These are phyloP conservation scores for Fomitopsis betulina DNA, from an alignment of 1,284 basidiomycete species.

Conservation along the genomic window DNA sequence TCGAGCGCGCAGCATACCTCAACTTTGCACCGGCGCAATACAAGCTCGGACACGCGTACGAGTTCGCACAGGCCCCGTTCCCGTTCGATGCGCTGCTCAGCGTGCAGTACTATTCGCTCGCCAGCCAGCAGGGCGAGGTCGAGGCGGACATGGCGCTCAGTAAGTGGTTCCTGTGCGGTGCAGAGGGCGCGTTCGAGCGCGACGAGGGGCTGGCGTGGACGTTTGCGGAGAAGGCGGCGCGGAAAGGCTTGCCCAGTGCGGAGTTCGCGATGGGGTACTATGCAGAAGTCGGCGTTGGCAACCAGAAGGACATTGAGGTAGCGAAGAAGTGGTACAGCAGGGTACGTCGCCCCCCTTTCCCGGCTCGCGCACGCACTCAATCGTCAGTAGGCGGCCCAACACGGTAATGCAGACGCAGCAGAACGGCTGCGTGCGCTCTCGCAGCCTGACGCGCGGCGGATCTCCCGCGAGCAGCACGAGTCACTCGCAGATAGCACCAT, in stretches of 20 bases:
- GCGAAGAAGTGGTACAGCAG: constrained; percentile 71
- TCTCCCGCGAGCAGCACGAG: constrained; percentile 81
- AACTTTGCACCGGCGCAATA: constrained; percentile 89
- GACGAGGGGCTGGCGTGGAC: constrained; percentile 85
- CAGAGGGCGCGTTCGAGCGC: constrained; percentile 79
- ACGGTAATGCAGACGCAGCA: constrained; percentile 78
- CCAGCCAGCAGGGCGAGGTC: constrained; percentile 80
- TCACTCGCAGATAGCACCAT: constrained; percentile 75
- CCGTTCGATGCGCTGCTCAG: constrained; percentile 86
- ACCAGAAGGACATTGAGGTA: constrained; percentile 56
- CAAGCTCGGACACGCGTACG: constrained; percentile 90
- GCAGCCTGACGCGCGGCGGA: constrained; percentile 40
- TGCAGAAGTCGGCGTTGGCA: constrained; percentile 75
- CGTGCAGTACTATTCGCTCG: constrained; percentile 89
- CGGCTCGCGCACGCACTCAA: not conserved
- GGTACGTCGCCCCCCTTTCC: constrained; percentile 28
- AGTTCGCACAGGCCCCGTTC: constrained; percentile 85
- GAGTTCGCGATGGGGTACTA: constrained; percentile 97
- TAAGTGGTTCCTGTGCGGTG: constrained; percentile 94
- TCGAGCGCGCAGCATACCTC: constrained; percentile 84
- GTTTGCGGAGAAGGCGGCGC: constrained; percentile 90
- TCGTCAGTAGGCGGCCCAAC: constrained; percentile 56
- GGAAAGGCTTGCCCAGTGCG: constrained; percentile 74
- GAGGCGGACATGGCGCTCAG: constrained; percentile 95
- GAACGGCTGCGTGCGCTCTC: constrained; percentile 72